Percentiles rank a stretch among this genome's conserved stretches.
phyloP scores from a whole-genome alignment of 176 grass and related monocot species.

The Musa schizocarpa region DNA sequence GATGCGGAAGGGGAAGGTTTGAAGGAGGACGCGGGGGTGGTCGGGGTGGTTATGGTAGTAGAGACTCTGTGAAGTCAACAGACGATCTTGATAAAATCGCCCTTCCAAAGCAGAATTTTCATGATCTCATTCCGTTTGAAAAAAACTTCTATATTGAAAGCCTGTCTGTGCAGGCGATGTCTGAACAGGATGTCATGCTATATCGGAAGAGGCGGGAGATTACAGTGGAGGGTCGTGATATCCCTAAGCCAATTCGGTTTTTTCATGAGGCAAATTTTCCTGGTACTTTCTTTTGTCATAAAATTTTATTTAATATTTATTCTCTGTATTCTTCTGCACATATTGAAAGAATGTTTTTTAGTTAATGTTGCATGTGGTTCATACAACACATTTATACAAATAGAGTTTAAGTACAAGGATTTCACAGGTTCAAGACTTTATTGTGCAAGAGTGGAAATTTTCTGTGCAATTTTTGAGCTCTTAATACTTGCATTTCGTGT shows the following conservation, averaged over 20 bases:
- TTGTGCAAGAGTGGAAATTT: too few species aligned
- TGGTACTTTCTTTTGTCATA: slow-evolving; percentile 23
- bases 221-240: slow-evolving; percentile 57
- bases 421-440: too few species aligned
- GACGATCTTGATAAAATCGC: slow-evolving; percentile 54
- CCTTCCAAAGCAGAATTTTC: slow-evolving; percentile 72
- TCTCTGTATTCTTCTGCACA: too few species aligned
- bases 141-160: slow-evolving; percentile 90
- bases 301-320: not conserved
- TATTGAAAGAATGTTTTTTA: too few species aligned
- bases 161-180: slow-evolving; percentile 74
- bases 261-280: slow-evolving; percentile 93
- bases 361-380: too few species aligned
- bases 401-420: too few species aligned
- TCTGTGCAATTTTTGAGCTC: too few species aligned
- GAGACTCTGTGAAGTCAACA: slow-evolving; percentile 37
- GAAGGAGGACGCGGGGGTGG: slow-evolving; percentile 18
- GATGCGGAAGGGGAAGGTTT: slow-evolving; percentile 13
- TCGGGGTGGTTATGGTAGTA: slow-evolving; percentile 31
- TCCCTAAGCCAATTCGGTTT: slow-evolving; percentile 74
- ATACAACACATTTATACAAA: too few species aligned
- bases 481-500: too few species aligned
- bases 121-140: slow-evolving; percentile 69
- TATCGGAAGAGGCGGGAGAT: slow-evolving; percentile 65
- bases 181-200: slow-evolving; percentile 47